A percentile compares a stretch with the other conserved stretches of the same genome.
Evolutionary conservation across 495 filamentous ascomycete species (phyloP).

Genomic region (Lasiosphaeriaceae sp.): DNA sequence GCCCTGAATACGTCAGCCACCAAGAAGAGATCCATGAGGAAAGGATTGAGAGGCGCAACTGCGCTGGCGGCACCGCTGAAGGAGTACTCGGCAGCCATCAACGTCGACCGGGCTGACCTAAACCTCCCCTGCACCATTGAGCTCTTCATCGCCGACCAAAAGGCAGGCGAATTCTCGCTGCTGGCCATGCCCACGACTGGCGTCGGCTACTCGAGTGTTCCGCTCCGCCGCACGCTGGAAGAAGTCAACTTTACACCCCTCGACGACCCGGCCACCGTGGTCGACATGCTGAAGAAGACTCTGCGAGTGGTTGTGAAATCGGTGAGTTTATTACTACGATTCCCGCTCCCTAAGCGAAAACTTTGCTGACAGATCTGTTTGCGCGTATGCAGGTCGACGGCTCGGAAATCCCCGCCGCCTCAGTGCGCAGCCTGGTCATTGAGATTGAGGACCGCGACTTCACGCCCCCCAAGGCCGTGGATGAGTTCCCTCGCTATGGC

Average conservation of each 20-base stretch:
- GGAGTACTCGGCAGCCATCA: slow-evolving; percentile 23
- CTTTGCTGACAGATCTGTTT: no score
- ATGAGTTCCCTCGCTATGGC: slow-evolving; percentile 1
- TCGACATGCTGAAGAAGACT: background rate
- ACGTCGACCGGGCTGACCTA: slow-evolving; percentile 21
- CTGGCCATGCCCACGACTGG: slow-evolving; percentile 11
- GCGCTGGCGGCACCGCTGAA: no score
- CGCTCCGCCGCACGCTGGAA: slow-evolving; percentile 1
- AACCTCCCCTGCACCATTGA: slow-evolving; percentile 25
- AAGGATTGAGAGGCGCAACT: no score
- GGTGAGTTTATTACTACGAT: background rate
- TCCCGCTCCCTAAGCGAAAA: background rate
- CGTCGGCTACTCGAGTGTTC: slow-evolving; percentile 2
- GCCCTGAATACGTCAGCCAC: background rate
- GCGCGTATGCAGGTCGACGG: background rate
- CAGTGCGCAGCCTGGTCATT: background rate
- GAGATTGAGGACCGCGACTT: slow-evolving; percentile 5
- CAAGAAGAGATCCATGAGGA: background rate
- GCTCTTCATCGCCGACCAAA: slow-evolving; percentile 16
- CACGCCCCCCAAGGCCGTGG: background rate
- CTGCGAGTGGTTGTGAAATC: background rate
- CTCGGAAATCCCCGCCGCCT: background rate
- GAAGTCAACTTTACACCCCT: background rate
- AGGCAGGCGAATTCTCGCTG: slow-evolving; percentile 6
- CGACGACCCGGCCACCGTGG: background rate